Conservation (phyloP, 257 asterid genomes). For the Nicotiana noctiflora region DNA sequence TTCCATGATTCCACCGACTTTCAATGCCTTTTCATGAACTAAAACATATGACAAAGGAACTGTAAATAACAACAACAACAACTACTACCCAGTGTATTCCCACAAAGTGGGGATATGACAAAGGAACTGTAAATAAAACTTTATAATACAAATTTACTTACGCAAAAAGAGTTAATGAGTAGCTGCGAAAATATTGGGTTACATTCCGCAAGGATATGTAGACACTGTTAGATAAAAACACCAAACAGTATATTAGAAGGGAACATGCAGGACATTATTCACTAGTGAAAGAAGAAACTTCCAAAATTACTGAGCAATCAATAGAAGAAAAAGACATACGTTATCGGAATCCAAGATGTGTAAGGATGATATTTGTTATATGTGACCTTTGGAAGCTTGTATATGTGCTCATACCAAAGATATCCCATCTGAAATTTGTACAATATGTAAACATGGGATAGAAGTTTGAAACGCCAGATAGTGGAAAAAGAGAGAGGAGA, state of each 20-base stretch:
- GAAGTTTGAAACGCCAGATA: neutral
- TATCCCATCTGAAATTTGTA: conserved; percentile 57
- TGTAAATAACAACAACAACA: too few species aligned
- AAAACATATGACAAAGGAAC: neutral
- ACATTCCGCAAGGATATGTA: conserved; percentile 71
- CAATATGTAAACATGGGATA: conserved; percentile 7
- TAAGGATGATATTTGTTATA: conserved; percentile 93
- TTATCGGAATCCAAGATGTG: conserved; percentile 92
- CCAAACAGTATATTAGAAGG: neutral
- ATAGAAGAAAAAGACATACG: conserved; percentile 30
- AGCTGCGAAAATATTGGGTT: conserved; percentile 79
- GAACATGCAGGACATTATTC: neutral
- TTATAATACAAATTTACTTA: conserved; percentile 31
- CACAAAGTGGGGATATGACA: too few species aligned
- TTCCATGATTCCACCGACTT: neutral
- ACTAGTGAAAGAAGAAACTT: conserved; percentile 2
- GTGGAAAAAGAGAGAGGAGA: conserved; percentile 21
- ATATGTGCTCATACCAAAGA: conserved; percentile 70
- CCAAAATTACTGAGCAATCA: conserved; percentile 9
- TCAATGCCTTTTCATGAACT: neutral
- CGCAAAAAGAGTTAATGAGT: conserved; percentile 83
- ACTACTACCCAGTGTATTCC: too few species aligned
- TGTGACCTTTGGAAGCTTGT: conserved; percentile 78
- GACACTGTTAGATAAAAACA: conserved; percentile 43
- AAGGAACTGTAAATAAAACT: neutral